phyloP scores from a whole-genome alignment of 1,139 yeast species.

The Insectozyma bohioensis region DNA sequence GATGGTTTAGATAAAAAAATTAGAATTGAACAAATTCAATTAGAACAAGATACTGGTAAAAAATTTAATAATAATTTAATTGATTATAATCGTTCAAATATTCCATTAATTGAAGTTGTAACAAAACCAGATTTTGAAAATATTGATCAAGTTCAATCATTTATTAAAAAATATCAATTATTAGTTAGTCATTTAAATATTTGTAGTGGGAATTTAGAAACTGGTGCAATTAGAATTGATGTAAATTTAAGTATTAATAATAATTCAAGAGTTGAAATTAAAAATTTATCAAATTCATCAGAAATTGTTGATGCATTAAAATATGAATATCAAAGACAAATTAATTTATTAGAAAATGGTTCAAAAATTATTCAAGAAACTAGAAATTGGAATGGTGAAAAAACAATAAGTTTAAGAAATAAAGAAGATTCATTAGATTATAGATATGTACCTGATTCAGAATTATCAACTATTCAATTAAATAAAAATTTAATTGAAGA shows the following conservation, averaged over 20 bases:
- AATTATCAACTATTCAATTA: slow-evolving; percentile 62
- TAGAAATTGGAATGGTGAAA: slow-evolving; percentile 84
- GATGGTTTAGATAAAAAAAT: slow-evolving; percentile 41
- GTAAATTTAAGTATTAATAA: slow-evolving; percentile 81
- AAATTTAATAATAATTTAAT: slow-evolving; percentile 46
- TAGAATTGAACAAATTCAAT: slow-evolving; percentile 70
- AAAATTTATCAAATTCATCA: slow-evolving; percentile 81
- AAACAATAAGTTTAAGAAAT: slow-evolving; percentile 63
- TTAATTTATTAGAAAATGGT: slow-evolving; percentile 35
- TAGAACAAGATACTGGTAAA: slow-evolving; percentile 95
- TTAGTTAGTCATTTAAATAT: slow-evolving; percentile 66
- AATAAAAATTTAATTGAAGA: slow-evolving; percentile 33
- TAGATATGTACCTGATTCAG: slow-evolving; percentile 93
- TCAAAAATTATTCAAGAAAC: slow-evolving; percentile 61
- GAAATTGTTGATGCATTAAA: slow-evolving; percentile 78
- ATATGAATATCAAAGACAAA: slow-evolving; percentile 75
- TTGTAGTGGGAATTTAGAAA: slow-evolving; percentile 88
- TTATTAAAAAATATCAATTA: slow-evolving; percentile 77
- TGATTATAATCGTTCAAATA: slow-evolving; percentile 82
- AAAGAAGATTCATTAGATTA: slow-evolving; percentile 87
- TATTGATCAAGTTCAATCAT: slow-evolving; percentile 69
- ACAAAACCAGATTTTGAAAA: slow-evolving; percentile 83
- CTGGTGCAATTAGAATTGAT: slow-evolving; percentile 94
- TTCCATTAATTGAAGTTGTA: slow-evolving; percentile 86
- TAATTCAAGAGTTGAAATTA: slow-evolving; percentile 78